Evolutionary conservation across 192 early-diverging fungal genomes (phyloP), one percentile per base, ranked within the genome.

Genomic region (Linnemannia zychae): DNA sequence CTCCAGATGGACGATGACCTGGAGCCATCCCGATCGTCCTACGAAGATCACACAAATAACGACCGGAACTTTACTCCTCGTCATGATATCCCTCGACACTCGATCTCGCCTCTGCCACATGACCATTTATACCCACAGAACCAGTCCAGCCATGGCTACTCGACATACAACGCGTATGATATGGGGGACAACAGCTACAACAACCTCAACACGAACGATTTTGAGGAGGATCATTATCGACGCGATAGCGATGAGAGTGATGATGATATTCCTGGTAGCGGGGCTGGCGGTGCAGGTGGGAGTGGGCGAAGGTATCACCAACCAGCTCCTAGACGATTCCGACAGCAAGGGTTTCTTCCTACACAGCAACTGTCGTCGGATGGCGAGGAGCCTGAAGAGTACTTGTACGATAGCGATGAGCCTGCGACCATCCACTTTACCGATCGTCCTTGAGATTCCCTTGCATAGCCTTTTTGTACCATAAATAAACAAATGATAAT

Each of bases 1-100:
- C 87, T 88, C 57, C 79, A 87, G 67, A 81, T 88, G 50, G 79
- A 87, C 24, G 83, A 76, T 28, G 68, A 74, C 17, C 78, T 78
- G 38, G 79, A 49, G 0, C 36, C 28, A 5, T 40, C 71, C 17
- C 31, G 24, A 2, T 17, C 71, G 40, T 20, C 40, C 57, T 63
- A 13, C 12, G n/a, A 52, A 17, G 53, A 47, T 49, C 40, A 53
- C 24, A 36, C 49, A 24, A 67, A 36, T 28, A 36, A 40, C 67
- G 57, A 15, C 16, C 15, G n/a, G 24, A 18, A 28, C n/a, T 49
- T 1, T 69, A 48, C 6, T 18, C 72, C 4, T 28, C 72, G n/a
- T 46, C 73, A 17, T 34, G 49, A 17, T 38, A 63, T 34, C 4
- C 37, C 44, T 24, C 38, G 69, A 3, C 69, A 38, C 7, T 28